These are phyloP conservation scores for Cardiospermum halicacabum DNA, from an alignment of 345 rosid genomes.

Conservation along the genomic window DNA sequence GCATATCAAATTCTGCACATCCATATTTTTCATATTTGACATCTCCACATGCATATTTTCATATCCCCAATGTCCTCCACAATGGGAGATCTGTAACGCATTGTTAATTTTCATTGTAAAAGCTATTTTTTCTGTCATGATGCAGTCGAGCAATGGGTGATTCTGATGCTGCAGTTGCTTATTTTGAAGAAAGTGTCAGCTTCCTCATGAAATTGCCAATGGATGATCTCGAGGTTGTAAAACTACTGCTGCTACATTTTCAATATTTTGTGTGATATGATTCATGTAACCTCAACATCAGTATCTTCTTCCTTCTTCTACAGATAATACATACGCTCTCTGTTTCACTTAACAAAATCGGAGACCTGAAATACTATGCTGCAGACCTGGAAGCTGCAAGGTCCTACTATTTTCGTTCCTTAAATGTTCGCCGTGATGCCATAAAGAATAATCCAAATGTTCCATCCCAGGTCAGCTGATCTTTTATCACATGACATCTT, in stretches of 20 bases:
- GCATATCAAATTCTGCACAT: not conserved
- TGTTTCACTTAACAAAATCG: slow-evolving; percentile 93
- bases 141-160: slow-evolving; percentile 93
- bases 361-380: slow-evolving; percentile 89
- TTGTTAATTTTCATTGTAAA: not conserved
- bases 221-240: slow-evolving; percentile 77
- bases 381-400: slow-evolving; percentile 82
- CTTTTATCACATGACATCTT: not conserved
- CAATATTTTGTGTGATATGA: not conserved
- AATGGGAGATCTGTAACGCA: not conserved
- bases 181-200: slow-evolving; percentile 87
- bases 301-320: slow-evolving; percentile 11
- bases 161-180: slow-evolving; percentile 61
- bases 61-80: not conserved
- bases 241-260: not conserved
- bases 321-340: slow-evolving; percentile 90
- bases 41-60: too few species aligned
- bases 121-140: slow-evolving; percentile 3
- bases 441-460: slow-evolving; percentile 45
- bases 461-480: slow-evolving; percentile 67
- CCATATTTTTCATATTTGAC: not conserved
- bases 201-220: slow-evolving; percentile 65
- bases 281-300: not conserved
- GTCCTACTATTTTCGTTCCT: slow-evolving; percentile 65
- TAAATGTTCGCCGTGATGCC: slow-evolving; percentile 76